Percentiles rank a stretch among this genome's conserved stretches.
phyloP scores from a whole-genome alignment of 1,284 basidiomycete genomes.

The Phenoliferia sp. region DNA sequence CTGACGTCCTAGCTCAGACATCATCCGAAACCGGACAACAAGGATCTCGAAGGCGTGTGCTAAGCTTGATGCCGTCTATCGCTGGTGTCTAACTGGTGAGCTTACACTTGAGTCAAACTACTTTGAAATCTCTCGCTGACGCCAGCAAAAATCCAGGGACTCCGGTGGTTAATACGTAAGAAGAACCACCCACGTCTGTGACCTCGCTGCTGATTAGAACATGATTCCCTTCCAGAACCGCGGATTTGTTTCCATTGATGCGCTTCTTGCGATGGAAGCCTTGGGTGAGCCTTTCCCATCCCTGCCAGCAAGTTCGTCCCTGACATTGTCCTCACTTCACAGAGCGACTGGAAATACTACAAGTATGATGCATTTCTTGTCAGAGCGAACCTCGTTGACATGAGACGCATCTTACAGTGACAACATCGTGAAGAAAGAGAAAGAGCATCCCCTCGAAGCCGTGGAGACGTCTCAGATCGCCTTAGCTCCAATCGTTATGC shows the following conservation, averaged over 20 bases:
- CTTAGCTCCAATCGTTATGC: conserved; percentile 39
- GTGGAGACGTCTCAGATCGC: not conserved
- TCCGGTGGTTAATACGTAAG: not conserved
- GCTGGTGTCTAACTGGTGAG: conserved; percentile 29
- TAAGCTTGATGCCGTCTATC: conserved; percentile 23
- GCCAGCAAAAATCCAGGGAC: not conserved
- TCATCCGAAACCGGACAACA: conserved; percentile 19
- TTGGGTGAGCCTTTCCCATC: too few relatives aligned
- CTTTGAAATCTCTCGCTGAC: conserved; percentile 41
- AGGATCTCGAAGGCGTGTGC: conserved; percentile 20
- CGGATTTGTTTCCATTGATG: not conserved
- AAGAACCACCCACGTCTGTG: too few relatives aligned
- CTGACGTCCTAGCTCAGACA: conserved; percentile 10
- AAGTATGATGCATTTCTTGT: not conserved
- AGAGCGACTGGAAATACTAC: not conserved
- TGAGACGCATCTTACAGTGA: not conserved
- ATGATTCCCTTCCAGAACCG: too few relatives aligned
- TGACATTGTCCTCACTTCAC: too few relatives aligned
- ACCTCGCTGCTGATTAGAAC: too few relatives aligned
- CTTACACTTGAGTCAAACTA: conserved; percentile 12
- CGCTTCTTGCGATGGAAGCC: not conserved
- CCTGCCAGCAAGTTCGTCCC: too few relatives aligned
- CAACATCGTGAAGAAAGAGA: not conserved
- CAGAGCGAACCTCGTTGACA: too few relatives aligned
- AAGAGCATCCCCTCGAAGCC: not conserved